phyloP scores from a whole-genome alignment of 2,329 filamentous ascomycete species.

The Alternaria rosae region DNA sequence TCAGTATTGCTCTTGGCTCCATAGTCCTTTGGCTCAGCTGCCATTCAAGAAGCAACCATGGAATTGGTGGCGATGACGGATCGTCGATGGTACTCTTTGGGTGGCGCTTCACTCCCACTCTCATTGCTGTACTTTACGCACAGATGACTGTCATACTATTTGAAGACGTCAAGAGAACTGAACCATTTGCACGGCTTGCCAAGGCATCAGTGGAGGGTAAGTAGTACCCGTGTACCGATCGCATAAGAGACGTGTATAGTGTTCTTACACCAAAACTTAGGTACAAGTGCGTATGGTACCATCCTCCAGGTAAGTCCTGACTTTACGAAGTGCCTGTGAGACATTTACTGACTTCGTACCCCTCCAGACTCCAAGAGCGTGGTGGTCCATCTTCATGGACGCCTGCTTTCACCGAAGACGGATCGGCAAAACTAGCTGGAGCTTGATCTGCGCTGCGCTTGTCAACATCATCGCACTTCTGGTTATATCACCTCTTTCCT shows the following conservation, averaged over 20 bases:
- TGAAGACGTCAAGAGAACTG: slow-evolving; percentile 29
- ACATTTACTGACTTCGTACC: no score
- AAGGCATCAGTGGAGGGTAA: slow-evolving; percentile 11
- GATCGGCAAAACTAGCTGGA: slow-evolving; percentile 17
- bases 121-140: slow-evolving; percentile 29
- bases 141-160: slow-evolving; percentile 29
- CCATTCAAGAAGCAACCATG: slow-evolving; percentile 18
- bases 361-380: slow-evolving; percentile 20
- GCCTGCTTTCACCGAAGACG: slow-evolving; percentile 11
- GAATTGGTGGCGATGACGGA: slow-evolving; percentile 39
- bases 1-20: slow-evolving; percentile 11
- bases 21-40: no score
- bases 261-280: no score
- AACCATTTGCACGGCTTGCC: slow-evolving; percentile 27
- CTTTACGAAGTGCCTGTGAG: no score
- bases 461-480: slow-evolving; percentile 15
- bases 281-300: slow-evolving; percentile 16
- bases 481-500: slow-evolving; percentile 23
- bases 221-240: no score
- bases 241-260: no score
- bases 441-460: slow-evolving; percentile 9
- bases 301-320: slow-evolving; percentile 21
- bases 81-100: slow-evolving; percentile 33
- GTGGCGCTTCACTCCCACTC: slow-evolving; percentile 31
- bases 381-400: slow-evolving; percentile 20